Conservation (phyloP, 1,139 yeast species). For the Blastobotrys indianensis region DNA sequence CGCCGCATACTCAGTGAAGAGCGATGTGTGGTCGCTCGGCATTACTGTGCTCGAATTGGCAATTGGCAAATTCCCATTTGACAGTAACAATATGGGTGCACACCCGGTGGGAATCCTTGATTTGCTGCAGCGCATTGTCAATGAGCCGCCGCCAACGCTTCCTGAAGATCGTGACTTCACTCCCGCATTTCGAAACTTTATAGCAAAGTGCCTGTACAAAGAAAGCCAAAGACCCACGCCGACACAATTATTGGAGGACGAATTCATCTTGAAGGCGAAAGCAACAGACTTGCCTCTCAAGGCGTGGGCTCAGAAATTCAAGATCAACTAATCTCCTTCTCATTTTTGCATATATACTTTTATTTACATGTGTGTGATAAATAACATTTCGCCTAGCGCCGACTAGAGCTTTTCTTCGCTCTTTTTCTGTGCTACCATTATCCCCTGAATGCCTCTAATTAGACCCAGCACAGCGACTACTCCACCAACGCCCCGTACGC, state of each 20-base stretch:
- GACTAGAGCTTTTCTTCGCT: background rate
- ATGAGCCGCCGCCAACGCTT: conserved; percentile 82
- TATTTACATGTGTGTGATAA: background rate
- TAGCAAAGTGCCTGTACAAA: conserved; percentile 65
- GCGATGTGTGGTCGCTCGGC: conserved; percentile 96
- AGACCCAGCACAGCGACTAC: conserved; percentile 50
- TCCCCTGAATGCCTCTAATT: conserved; percentile 52
- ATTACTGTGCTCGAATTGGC: conserved; percentile 84
- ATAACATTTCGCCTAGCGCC: background rate
- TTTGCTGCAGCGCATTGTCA: conserved; percentile 82
- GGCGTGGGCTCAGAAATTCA: conserved; percentile 42
- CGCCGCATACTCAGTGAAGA: conserved; percentile 81
- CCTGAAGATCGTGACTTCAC: conserved; percentile 40
- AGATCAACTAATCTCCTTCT: conserved; percentile 7
- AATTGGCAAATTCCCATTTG: conserved; percentile 67
- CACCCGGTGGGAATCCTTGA: conserved; percentile 73
- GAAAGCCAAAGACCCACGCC: conserved; percentile 60
- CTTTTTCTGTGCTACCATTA: conserved; percentile 20
- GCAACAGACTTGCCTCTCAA: conserved; percentile 42
- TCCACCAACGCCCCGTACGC: conserved; percentile 47
- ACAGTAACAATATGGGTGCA: conserved; percentile 26
- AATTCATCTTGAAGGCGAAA: conserved; percentile 43
- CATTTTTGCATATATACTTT: background rate
- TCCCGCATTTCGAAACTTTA: conserved; percentile 51
- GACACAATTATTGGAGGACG: conserved; percentile 46